Evolutionary conservation across 2,329 filamentous ascomycete genomes (phyloP), one percentile per base, ranked within the genome.

Genomic region (Capronia epimyces): DNA sequence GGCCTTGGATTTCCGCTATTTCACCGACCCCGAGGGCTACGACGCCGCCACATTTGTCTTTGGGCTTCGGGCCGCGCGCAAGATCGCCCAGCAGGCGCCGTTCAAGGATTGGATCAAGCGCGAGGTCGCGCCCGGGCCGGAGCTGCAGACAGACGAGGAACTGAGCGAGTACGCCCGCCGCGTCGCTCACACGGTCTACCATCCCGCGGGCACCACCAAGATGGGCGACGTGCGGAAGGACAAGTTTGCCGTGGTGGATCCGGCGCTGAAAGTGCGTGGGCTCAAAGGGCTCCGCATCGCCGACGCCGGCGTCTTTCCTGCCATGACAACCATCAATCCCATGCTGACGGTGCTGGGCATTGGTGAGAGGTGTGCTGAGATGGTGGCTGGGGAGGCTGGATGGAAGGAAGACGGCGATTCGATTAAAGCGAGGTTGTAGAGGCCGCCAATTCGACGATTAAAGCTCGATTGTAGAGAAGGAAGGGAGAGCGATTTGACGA

Each of bases 281-380:
- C 69, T 94, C 57, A 80, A 82, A 72, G 81, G 80, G 24, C 70
- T 94, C 51, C 79, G 89, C 51, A 88, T 95, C 60, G 87, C 87
- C 1, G 89, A 95, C 67, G 89, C 89, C 0, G 87, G 89, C 63
- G 80, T 95, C 44, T 95, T 95, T 75, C 89, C 89, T 0, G 86
- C 86, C 55, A 94, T 95, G 81, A 78, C 86, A 40, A 86, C 80
- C 47, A 85, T 93, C 67, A 95, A 95, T 73, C 89, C 87, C 52
- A 93, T 95, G 89, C 73, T 95, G 65, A 95, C 89, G 1, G 89
- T 95, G 3, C 69, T 95, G 65, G 84, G 81, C 46, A 81, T 94
- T 62, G 89, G 87, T 6, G 89, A 95, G 79, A 78, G 86, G 50
- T 84, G 82, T 4, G 89, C 89, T 0, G 89, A 95, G 76, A 69